A percentile compares a stretch with the other conserved stretches of the same genome.
phyloP scores from a whole-genome alignment of 331 rosid species.

The Saraca asoca region DNA sequence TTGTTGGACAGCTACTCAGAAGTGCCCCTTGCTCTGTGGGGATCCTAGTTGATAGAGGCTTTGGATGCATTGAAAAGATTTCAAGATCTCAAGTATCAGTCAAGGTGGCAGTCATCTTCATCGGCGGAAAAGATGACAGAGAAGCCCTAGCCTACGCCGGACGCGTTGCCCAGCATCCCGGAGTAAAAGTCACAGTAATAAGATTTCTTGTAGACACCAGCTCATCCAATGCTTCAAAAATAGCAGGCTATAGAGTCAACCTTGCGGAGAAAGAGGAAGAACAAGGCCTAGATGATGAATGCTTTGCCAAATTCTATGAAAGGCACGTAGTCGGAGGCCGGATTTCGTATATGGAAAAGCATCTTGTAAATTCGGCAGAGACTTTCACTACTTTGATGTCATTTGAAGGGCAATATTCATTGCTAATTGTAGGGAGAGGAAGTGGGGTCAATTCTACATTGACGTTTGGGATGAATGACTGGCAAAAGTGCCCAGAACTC shows the following conservation, averaged over 20 bases:
- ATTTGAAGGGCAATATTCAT: slow-evolving; percentile 75
- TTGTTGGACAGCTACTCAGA: slow-evolving; percentile 60
- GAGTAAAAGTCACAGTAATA: slow-evolving; percentile 75
- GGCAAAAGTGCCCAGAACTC: slow-evolving; percentile 96
- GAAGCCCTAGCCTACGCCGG: slow-evolving; percentile 84
- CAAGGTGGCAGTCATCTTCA: slow-evolving; percentile 69
- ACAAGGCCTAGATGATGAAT: slow-evolving; percentile 66
- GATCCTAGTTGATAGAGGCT: slow-evolving; percentile 87
- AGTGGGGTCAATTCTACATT: slow-evolving; percentile 69
- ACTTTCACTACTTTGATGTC: slow-evolving; percentile 69
- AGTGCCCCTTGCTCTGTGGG: slow-evolving; percentile 89
- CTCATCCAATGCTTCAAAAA: slow-evolving; percentile 48
- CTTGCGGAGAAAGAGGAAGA: slow-evolving; percentile 65
- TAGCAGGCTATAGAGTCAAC: slow-evolving; percentile 42
- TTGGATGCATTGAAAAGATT: slow-evolving; percentile 65
- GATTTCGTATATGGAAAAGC: slow-evolving; percentile 68
- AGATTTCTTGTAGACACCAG: slow-evolving; percentile 68
- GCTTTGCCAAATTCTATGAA: slow-evolving; percentile 79
- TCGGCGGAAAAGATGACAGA: slow-evolving; percentile 87
- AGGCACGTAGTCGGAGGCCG: slow-evolving; percentile 56
- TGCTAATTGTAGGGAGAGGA: slow-evolving; percentile 82
- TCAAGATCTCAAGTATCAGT: slow-evolving; percentile 46
- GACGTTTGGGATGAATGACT: slow-evolving; percentile 90
- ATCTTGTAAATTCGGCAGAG: slow-evolving; percentile 77
- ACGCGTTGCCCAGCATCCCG: slow-evolving; percentile 68